Percentiles rank a stretch among this genome's conserved stretches.
Evolutionary conservation across 441 rosid genomes (phyloP).

Genomic region (Erodium moschatum): DNA sequence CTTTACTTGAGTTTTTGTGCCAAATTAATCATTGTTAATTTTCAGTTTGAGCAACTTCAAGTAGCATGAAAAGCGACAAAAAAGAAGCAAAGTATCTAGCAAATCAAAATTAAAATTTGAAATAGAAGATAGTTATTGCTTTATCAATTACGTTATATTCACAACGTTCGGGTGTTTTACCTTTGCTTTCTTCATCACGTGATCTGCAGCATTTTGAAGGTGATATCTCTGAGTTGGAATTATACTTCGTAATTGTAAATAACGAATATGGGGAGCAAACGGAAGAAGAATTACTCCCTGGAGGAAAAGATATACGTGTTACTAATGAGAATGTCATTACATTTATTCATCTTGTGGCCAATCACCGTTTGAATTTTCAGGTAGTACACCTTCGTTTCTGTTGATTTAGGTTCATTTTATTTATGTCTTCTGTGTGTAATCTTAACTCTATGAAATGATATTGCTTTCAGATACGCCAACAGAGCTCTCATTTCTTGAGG

Average conservation of each 20-base stretch:
- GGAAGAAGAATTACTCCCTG: constrained; percentile 86
- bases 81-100: background rate
- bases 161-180: background rate
- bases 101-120: background rate
- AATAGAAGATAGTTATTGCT: background rate
- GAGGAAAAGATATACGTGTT: constrained; percentile 72
- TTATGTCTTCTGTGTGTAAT: constrained; percentile 13
- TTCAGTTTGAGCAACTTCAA: background rate
- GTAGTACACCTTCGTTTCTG: constrained; percentile 27
- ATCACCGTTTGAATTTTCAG: constrained; percentile 91
- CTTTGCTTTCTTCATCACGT: constrained; percentile 12
- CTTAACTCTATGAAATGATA: constrained; percentile 13
- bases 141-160: background rate
- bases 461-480: constrained; percentile 76
- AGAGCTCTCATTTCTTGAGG: constrained; percentile 82
- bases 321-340: constrained; percentile 85
- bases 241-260: constrained; percentile 84
- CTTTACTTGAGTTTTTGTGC: too few species aligned
- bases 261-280: constrained; percentile 95
- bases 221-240: constrained; percentile 70
- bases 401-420: constrained; percentile 7
- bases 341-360: constrained; percentile 88
- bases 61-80: background rate
- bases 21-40: background rate
- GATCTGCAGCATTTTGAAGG: constrained; percentile 70